Evolutionary conservation across 345 rosid genomes (phyloP).

Genomic region (Boechera retrofracta): DNA sequence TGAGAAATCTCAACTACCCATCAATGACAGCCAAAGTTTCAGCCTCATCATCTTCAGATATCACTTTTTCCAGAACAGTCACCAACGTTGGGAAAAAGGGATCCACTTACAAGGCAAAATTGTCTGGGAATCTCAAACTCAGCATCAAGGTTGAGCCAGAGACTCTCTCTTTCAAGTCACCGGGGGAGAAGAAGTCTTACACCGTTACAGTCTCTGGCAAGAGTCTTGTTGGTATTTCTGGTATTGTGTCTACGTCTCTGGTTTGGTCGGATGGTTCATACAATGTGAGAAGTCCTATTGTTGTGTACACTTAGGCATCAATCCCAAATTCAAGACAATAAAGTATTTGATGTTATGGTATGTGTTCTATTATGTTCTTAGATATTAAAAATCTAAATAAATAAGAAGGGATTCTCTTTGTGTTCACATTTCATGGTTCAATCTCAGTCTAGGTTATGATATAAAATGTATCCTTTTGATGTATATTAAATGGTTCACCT

Average conservation of each 20-base stretch:
- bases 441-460: not conserved
- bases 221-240: slow-evolving; percentile 27
- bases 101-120: slow-evolving; percentile 40
- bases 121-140: slow-evolving; percentile 24
- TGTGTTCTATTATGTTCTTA: not conserved
- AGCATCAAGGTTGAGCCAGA: slow-evolving; percentile 40
- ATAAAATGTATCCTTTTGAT: too few relatives aligned
- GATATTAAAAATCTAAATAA: not conserved
- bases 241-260: slow-evolving; percentile 33
- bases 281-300: slow-evolving; percentile 44
- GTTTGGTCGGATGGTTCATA: slow-evolving; percentile 41
- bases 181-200: slow-evolving; percentile 39
- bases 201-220: slow-evolving; percentile 36
- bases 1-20: slow-evolving; percentile 51
- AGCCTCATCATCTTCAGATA: slow-evolving; percentile 7
- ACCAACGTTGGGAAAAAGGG: slow-evolving; percentile 46
- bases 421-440: slow-evolving; percentile 22
- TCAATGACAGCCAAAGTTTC: slow-evolving; percentile 43
- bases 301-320: slow-evolving; percentile 28
- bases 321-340: not conserved
- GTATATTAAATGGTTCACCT: not conserved
- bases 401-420: not conserved
- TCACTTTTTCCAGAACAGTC: slow-evolving; percentile 45
- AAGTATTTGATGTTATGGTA: not conserved
- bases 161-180: slow-evolving; percentile 31